Evolutionary conservation across 2,329 filamentous ascomycete genomes (phyloP), one percentile per base, ranked within the genome.

Genomic region (Dothideomycetes sp.): DNA sequence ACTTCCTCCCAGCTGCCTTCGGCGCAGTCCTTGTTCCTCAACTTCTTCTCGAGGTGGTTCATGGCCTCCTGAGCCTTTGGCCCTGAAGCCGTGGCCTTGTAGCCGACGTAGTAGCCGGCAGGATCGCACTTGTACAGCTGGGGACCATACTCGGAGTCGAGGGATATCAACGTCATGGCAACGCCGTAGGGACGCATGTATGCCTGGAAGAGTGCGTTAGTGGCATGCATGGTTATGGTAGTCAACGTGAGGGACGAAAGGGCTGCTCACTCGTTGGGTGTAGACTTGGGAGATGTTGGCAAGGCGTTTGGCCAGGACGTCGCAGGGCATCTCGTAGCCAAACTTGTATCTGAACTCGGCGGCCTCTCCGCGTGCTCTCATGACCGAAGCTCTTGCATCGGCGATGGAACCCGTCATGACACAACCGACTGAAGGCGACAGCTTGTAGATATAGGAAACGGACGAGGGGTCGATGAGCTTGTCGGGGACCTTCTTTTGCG

Each of bases 281-380:
- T 96, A 98, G 51, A 98, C 91, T 68, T 98, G 91, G 67, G 86
- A 95, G 71, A 98, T 95, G 68, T 98, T 98, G 62, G 91, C 91
- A 66, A 98, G 71, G 61, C 91, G 78, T 77, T 98, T 98, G 50
- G 91, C 85, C 57, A 98, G 69, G 38, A 87, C 91, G 66, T 98
- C 91, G 64, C 87, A 94, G 46, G 91, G 91, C 91, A 98, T 98
- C 73, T 98, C 91, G 67, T 98, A 98, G 58, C 91, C 91, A 62
- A 79, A 94, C 70, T 95, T 95, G 79, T 98, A 98, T 66, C 81
- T 80, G 71, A 98, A 98, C 62, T 98, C 89, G 44, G 89, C 89
- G 52, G 91, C 91, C 69, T 98, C 91, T 54, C 85, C 84, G 68
- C 91, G 83, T 49, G 91, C 91, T 58, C 91, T 81, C 65, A 86